phyloP scores from a whole-genome alignment of 306 rosid genomes.

The Ochetophila trinervis region DNA sequence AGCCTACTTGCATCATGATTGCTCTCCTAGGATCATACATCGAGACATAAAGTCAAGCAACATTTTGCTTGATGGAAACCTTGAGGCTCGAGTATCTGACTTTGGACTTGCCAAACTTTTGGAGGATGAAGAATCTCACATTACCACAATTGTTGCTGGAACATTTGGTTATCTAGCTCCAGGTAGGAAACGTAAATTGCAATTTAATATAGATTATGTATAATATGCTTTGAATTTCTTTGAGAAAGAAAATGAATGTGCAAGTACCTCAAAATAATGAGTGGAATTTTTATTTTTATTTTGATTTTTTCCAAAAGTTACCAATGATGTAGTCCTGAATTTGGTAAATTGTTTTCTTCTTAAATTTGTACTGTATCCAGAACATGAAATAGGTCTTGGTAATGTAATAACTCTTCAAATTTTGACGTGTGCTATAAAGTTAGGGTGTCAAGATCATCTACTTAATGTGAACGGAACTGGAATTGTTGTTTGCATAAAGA shows the following conservation, averaged over 20 bases:
- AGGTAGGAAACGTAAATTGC: conserved; percentile 46
- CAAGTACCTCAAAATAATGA: too few relatives aligned
- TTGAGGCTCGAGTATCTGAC: conserved; percentile 97
- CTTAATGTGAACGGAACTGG: neutral
- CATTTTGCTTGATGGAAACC: conserved; percentile 87
- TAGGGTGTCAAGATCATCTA: neutral
- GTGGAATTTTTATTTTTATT: too few relatives aligned
- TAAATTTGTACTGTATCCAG: too few relatives aligned
- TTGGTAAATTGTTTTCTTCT: neutral
- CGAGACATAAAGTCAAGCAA: conserved; percentile 98
- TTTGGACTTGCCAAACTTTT: conserved; percentile 97
- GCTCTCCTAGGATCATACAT: conserved; percentile 95
- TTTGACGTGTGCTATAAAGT: conserved; percentile 1
- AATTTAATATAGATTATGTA: neutral
- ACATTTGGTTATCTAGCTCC: conserved; percentile 99
- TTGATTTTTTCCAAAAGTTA: neutral
- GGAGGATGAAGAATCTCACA: conserved; percentile 96
- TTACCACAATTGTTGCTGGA: conserved; percentile 97
- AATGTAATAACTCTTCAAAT: too few relatives aligned
- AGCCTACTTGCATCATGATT: conserved; percentile 97
- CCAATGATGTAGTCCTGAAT: neutral
- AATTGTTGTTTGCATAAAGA: neutral
- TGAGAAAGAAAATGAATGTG: too few relatives aligned
- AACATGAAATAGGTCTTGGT: too few relatives aligned
- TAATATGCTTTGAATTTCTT: neutral